Evolutionary conservation across 768 basidiomycete genomes (phyloP), one percentile per base, ranked within the genome.

Genomic region (Russula griseocarnosa): DNA sequence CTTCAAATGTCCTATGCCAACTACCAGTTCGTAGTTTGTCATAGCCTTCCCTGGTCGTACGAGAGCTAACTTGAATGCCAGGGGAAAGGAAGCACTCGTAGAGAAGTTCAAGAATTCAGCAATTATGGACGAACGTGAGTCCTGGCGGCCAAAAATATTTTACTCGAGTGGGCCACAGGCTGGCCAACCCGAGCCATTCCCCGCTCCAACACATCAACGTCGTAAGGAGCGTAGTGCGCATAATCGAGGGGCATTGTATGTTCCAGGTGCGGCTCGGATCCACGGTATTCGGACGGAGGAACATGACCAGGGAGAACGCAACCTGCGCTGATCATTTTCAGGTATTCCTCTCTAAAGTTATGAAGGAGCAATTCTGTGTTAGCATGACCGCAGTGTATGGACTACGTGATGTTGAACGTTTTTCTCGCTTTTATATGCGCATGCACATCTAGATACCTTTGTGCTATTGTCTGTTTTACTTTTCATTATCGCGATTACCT

Each of bases 51-150:
- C 1, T 26, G 2, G n/a, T 55, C 24, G 7, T 42, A 49, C 38
- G 20, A n/a, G 18, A 9, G 13, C 47, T 60, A n/a, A 64, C 26
- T 6, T 20, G 30, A 36, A 14, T 61, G 16, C 24, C 24, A 89
- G 90, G 77, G 93, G 93, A 54, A 95, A 95, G 73, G 90, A 92
- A 74, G 88, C 92, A 1, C 82, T 93, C 44, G 86, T 95, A 55
- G 90, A 92, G 73, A 93, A 94, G 74, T 95, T 95, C 81, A 90
- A 90, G 72, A 94, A 94, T 70, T 93, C 91, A 30, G 81, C 86
- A 59, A 90, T 94, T 63, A 93, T 94, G 90, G 90, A 94, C 74
- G 89, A 92, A 72, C 83, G 83, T 38, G 86, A 87, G 71, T 81
- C 82, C 16, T 93, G 90, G 87, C 83, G 88, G 26, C 92, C 92